phyloP scores from a whole-genome alignment of 306 rosid species.

The Quercus berberidifolia region DNA sequence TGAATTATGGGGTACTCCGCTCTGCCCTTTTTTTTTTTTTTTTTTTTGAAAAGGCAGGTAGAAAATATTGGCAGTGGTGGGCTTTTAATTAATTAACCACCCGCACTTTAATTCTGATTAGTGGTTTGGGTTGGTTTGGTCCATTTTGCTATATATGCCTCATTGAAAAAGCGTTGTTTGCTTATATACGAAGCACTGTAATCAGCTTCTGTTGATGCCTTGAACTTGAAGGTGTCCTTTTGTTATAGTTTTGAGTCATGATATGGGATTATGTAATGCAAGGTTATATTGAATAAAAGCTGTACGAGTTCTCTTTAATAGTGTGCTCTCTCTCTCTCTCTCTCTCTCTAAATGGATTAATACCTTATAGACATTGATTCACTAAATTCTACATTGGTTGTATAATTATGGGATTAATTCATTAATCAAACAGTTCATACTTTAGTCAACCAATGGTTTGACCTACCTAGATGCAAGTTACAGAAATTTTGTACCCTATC shows the following conservation, averaged over 20 bases:
- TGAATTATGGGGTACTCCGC: constrained; percentile 5
- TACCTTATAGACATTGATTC: too few species aligned
- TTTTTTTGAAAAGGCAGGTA: constrained; percentile 22
- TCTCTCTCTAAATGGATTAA: too few species aligned
- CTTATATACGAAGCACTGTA: background rate
- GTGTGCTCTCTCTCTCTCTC: background rate
- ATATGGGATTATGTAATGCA: background rate
- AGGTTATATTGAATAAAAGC: background rate
- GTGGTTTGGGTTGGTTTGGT: background rate
- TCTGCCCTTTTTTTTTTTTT: constrained; percentile 28
- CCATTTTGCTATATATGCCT: background rate
- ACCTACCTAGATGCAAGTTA: too few species aligned
- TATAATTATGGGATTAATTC: too few species aligned
- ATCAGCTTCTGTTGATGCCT: background rate
- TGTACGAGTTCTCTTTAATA: background rate
- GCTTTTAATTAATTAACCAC: constrained; percentile 29
- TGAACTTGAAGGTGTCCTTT: background rate
- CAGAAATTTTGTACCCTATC: too few species aligned
- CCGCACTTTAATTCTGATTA: constrained; percentile 27
- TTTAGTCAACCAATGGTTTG: too few species aligned
- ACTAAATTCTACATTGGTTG: too few species aligned
- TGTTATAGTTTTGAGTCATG: background rate
- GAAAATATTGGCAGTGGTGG: constrained; percentile 45
- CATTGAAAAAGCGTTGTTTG: background rate
- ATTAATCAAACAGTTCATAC: too few species aligned